Conservation (phyloP, 352 stramenopile genomes). For the Hyaloperonospora arabidopsidis region DNA sequence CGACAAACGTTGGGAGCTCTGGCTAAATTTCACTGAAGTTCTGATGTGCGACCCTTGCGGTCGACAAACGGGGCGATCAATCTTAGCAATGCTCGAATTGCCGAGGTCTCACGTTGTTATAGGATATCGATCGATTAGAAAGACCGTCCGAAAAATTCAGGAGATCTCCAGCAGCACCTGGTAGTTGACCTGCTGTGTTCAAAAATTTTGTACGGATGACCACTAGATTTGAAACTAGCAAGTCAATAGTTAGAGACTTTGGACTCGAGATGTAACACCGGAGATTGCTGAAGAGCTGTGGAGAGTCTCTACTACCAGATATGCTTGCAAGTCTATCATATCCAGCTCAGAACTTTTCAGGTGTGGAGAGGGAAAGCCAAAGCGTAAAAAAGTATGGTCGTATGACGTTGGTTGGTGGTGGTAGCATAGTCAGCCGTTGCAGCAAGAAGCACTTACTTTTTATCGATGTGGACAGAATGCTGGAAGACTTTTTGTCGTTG, state of each 20-base stretch:
- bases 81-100: slow-evolving; percentile 42
- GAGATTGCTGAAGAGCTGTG: slow-evolving; percentile 56
- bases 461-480: slow-evolving; percentile 33
- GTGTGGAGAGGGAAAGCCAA: too few species aligned
- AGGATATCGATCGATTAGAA: slow-evolving; percentile 53
- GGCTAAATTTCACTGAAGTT: slow-evolving; percentile 39
- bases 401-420: slow-evolving; percentile 11
- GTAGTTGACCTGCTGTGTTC: slow-evolving; percentile 65
- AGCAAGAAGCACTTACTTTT: slow-evolving; percentile 32
- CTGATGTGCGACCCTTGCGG: slow-evolving; percentile 59
- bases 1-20: slow-evolving; percentile 57
- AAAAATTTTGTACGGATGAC: slow-evolving; percentile 71
- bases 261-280: slow-evolving; percentile 43
- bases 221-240: slow-evolving; percentile 46
- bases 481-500: slow-evolving; percentile 34
- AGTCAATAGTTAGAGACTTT: slow-evolving; percentile 33
- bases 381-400: too few species aligned
- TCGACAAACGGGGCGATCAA: slow-evolving; percentile 64
- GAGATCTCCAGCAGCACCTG: slow-evolving; percentile 52
- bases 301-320: slow-evolving; percentile 40
- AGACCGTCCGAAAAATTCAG: slow-evolving; percentile 42
- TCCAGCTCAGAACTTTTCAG: too few species aligned
- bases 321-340: slow-evolving; percentile 6
- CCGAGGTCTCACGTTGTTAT: slow-evolving; percentile 49
- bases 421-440: slow-evolving; percentile 15